Percentiles rank a stretch among this genome's conserved stretches.
Evolutionary conservation across 2,329 filamentous ascomycete species (phyloP).

Genomic region (Sclerotinia trifoliorum): DNA sequence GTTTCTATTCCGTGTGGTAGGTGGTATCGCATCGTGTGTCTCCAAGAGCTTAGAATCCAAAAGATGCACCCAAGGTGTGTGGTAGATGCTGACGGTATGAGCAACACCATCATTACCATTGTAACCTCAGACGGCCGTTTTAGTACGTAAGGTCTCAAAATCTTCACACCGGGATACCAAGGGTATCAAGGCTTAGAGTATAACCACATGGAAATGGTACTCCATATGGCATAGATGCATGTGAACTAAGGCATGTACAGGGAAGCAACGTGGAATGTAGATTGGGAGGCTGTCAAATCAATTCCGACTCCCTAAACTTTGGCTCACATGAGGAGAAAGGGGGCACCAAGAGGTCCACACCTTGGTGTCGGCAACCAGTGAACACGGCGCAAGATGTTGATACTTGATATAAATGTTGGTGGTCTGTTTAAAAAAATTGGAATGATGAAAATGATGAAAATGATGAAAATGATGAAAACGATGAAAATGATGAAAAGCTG

Average conservation of each 20-base stretch:
- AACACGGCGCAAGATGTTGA: background rate
- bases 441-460: too few relatives aligned
- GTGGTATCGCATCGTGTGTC: slow-evolving; percentile 6
- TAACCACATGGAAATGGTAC: slow-evolving; percentile 15
- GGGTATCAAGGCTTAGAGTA: slow-evolving; percentile 2
- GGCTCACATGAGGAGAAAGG: background rate
- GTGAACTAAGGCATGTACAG: slow-evolving; percentile 1
- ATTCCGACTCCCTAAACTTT: slow-evolving; percentile 12
- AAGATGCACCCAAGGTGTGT: slow-evolving; percentile 4
- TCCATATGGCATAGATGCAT: background rate
- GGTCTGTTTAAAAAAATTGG: background rate
- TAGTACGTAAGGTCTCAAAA: background rate
- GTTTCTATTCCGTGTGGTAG: background rate
- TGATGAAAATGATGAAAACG: too few relatives aligned
- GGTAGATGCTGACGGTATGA: slow-evolving; percentile 12
- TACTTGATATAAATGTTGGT: background rate
- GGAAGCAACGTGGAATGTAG: slow-evolving; percentile 22
- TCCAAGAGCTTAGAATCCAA: background rate
- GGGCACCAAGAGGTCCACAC: slow-evolving; percentile 10
- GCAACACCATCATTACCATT: slow-evolving; percentile 1
- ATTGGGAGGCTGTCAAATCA: background rate
- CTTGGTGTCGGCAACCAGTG: slow-evolving; percentile 3
- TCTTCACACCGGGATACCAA: slow-evolving; percentile 4
- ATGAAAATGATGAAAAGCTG: background rate
- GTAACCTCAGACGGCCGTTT: slow-evolving; percentile 21